Evolutionary conservation across 23 red algal genomes (phyloP), one percentile per base, ranked within the genome.

Genomic region (Gracilaria gracilis): DNA sequence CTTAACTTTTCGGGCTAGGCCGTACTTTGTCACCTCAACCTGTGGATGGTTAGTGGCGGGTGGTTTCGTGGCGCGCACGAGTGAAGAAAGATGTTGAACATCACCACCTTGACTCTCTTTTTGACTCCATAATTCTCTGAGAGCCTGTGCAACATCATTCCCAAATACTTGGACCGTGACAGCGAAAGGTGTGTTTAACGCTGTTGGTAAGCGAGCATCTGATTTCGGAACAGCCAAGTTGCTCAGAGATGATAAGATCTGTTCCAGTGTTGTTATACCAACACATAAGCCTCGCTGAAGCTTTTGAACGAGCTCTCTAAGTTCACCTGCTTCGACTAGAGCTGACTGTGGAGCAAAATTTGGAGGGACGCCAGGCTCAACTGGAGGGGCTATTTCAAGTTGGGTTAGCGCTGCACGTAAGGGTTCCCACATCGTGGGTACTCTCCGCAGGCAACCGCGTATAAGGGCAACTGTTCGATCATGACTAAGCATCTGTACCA

Each of bases 121-220:
- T 66, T 83, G 62, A 24, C 79, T 84, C 80, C 59, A 92, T 21
- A 92, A 27, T 32, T 74, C 77, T 32, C 67, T 58, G 33, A 92
- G 42, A 19, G 89, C 59, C 33, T 11, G 19, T 23, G 79, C 89
- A 27, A 92, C 58, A 38, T 92, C 89, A 36, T 65, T 84, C 15
- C 79, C 89, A 84, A 92, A 92, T 14, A 92, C 77, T 67, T 62
- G 77, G 57, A 84, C 58, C 29, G 89, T 79, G 11, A 83, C 80
- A 57, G 59, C 65, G 50, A 44, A 71, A 29, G 89, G 61, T 17
- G 48, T 57, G 20, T 81, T 61, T 42, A 91, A 46, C 27, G 87
- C 47, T 47, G 39, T 47, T 55, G 69, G 72, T 24, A 91, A 15
- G 19, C 34, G 16, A 2, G 89, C 62, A 35, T 92, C 71, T 67